phyloP scores from a whole-genome alignment of 129 eudicot species.

The Gnaphalium uliginosum region DNA sequence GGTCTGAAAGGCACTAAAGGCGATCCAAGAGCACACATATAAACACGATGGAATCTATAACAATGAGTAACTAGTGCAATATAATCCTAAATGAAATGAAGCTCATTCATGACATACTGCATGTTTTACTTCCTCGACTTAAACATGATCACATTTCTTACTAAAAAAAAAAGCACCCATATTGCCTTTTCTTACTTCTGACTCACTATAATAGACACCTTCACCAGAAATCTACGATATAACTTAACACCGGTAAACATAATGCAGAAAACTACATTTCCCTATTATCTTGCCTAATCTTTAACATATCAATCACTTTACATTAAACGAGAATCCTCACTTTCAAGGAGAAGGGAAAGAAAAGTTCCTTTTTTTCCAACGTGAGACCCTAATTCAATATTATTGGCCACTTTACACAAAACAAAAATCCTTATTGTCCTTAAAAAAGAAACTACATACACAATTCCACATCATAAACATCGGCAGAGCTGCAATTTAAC shows the following conservation, averaged over 20 bases:
- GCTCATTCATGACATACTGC: neutral
- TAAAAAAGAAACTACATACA: neutral
- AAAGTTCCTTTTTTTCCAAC: too few relatives aligned
- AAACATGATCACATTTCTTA: neutral
- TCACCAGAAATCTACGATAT: neutral
- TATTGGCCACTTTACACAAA: conserved; percentile 6
- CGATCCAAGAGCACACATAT: neutral
- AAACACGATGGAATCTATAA: neutral
- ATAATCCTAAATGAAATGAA: neutral
- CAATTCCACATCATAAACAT: neutral
- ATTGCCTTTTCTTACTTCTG: too few relatives aligned
- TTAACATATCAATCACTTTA: too few relatives aligned
- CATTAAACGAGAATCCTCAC: neutral
- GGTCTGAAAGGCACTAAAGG: neutral
- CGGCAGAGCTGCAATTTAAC: neutral
- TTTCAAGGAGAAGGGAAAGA: neutral
- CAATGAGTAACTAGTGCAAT: neutral
- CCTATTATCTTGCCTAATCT: neutral
- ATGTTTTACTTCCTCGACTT: neutral
- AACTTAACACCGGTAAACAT: neutral
- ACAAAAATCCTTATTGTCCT: neutral
- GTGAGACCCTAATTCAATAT: neutral
- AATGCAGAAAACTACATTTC: neutral
- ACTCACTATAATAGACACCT: neutral
- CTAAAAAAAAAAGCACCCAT: neutral